A percentile compares a stretch with the other conserved stretches of the same genome.
These are phyloP conservation scores for Phaeomoniella chlamydospora DNA, from an alignment of 2,329 filamentous ascomycete genomes.

Conservation along the genomic window DNA sequence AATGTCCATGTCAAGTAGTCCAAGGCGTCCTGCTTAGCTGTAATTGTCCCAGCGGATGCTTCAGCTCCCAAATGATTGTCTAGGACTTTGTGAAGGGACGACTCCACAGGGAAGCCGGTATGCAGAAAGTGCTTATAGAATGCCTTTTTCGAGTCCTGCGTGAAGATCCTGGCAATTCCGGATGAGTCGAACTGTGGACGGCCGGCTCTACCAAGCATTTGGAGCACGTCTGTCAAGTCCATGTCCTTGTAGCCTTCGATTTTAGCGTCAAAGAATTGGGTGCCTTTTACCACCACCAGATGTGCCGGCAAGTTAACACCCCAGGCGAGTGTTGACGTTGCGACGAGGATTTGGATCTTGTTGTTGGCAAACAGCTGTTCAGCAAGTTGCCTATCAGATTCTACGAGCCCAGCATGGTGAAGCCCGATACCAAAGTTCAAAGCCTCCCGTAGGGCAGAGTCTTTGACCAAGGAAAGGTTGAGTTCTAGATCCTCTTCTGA, in stretches of 20 bases:
- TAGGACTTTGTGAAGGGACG: slow-evolving; percentile 84
- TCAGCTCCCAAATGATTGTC: slow-evolving; percentile 96
- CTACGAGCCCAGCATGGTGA: slow-evolving; percentile 92
- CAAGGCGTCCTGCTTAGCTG: slow-evolving; percentile 89
- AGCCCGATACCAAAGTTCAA: slow-evolving; percentile 93
- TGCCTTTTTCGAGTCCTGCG: slow-evolving; percentile 92
- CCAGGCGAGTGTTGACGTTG: slow-evolving; percentile 93
- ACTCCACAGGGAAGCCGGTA: slow-evolving; percentile 95
- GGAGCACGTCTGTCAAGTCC: slow-evolving; percentile 93
- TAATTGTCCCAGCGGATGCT: slow-evolving; percentile 80
- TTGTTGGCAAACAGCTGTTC: slow-evolving; percentile 95
- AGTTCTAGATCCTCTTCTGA: slow-evolving; percentile 83
- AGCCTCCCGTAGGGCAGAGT: slow-evolving; percentile 84
- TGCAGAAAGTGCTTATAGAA: slow-evolving; percentile 99
- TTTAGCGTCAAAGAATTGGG: slow-evolving; percentile 96
- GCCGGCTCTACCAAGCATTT: slow-evolving; percentile 93
- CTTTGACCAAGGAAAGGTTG: slow-evolving; percentile 81
- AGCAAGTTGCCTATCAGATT: slow-evolving; percentile 78
- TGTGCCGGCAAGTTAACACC: slow-evolving; percentile 96
- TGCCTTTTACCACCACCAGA: slow-evolving; percentile 93
- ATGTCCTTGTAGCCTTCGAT: slow-evolving; percentile 97
- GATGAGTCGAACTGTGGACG: slow-evolving; percentile 93
- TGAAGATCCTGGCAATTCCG: slow-evolving; percentile 93
- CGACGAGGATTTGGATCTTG: slow-evolving; percentile 93
- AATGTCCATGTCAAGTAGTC: slow-evolving; percentile 99